Base-by-base conservation (phyloP, 768 basidiomycete genomes). In the Sarcodon aspratus region DNA sequence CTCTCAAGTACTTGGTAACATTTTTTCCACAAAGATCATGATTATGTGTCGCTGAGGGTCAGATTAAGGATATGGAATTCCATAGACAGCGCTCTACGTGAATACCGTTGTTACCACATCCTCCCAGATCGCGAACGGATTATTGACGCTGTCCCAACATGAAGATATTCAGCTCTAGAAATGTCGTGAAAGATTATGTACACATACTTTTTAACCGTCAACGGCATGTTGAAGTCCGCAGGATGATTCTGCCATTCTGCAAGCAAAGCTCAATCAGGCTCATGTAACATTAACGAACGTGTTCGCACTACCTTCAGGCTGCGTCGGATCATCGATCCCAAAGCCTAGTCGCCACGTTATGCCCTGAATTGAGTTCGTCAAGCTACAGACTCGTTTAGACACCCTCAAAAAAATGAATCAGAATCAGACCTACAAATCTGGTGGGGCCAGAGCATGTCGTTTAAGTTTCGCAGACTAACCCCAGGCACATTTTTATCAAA, bases 331-430 rank as follows among this genome's bases (percentile, higher is more conserved):
- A 44, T 74, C 62, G 35, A 80, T 64, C 3, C 79, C 79, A 57
- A 77, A 79, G 3, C 70, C 79, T n/a, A 80, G 66, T 49, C 80
- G 63, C 77, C 78, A 82, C 32, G 80, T 80, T 40, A 80, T 73
- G 27, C 78, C 78, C 60, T 76, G 75, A n/a, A 78, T 61, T 49
- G 72, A 74, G 56, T 78, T 78, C 13, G 73, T 73, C 52, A 73
- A 49, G 53, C 76, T 78, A 48, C 21, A 49, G 17, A 40, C 46
- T 42, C 10, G n/a, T 48, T 2, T 33, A 46, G 10, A 48, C 33
- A 49, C 9, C 18, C 17, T 34, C 43, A 15, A 53, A 37, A 46
- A 27, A 35, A 40, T 46, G 48, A 15, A 33, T 50, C 21, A 40
- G 43, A 50, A 43, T 32, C 33, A 12, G 36, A 68, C 75, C 45